A percentile compares a stretch with the other conserved stretches of the same genome.
These are phyloP conservation scores for Cucumis variabilis DNA, from an alignment of 331 rosid genomes.

Conservation along the genomic window DNA sequence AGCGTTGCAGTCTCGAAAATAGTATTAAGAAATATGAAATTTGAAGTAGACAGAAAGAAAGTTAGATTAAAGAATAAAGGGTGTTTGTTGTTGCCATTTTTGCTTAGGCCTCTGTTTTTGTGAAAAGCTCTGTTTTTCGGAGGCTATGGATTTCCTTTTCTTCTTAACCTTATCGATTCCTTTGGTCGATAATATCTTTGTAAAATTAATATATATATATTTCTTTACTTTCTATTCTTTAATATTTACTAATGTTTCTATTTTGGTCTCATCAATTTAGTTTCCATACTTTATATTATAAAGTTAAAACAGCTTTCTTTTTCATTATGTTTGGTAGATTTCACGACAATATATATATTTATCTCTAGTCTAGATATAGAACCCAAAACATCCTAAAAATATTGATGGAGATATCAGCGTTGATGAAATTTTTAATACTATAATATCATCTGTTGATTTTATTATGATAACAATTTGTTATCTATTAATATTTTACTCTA, in stretches of 20 bases:
- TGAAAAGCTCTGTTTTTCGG: neutral
- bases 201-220: neutral
- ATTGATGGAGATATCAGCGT: no score
- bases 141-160: conserved; percentile 12
- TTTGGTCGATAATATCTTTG: neutral
- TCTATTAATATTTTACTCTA: no score
- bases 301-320: no score
- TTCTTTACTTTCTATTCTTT: neutral
- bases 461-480: no score
- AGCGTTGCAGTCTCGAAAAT: conserved; percentile 15
- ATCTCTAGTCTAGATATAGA: no score
- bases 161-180: neutral
- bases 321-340: no score
- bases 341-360: no score
- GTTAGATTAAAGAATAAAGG: neutral
- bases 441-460: no score
- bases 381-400: no score
- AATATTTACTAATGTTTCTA: neutral
- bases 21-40: neutral
- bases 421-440: no score
- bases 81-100: neutral
- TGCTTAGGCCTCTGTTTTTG: conserved; percentile 17
- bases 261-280: no score
- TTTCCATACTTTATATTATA: no score
- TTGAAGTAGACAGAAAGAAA: neutral